phyloP scores from a whole-genome alignment of 2,329 filamentous ascomycete species.

The Dactylellina parvicollis region DNA sequence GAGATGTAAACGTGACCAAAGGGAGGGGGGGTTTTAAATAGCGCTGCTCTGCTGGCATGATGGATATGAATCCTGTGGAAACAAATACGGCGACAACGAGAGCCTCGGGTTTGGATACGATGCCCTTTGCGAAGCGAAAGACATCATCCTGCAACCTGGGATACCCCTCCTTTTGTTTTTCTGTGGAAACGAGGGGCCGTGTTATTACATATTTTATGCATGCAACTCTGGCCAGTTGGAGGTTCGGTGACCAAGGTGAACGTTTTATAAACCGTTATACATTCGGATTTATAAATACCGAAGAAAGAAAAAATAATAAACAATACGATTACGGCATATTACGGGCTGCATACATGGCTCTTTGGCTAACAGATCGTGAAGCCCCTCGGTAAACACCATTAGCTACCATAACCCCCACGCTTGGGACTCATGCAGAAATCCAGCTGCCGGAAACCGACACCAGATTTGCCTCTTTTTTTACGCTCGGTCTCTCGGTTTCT shows the following conservation, averaged over 20 bases:
- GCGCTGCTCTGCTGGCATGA: too few relatives aligned
- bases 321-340: neutral
- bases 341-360: too few relatives aligned
- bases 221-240: too few relatives aligned
- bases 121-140: neutral
- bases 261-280: constrained; percentile 31
- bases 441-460: constrained; percentile 35
- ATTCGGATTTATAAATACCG: constrained; percentile 45
- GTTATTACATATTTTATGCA: constrained; percentile 26
- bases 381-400: neutral
- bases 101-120: constrained; percentile 4
- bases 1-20: neutral
- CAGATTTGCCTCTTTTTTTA: constrained; percentile 10
- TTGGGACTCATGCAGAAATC: neutral
- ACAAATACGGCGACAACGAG: constrained; percentile 19
- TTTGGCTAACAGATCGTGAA: too few relatives aligned
- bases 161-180: constrained; percentile 26
- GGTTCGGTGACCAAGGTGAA: neutral
- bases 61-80: constrained; percentile 12
- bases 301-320: neutral
- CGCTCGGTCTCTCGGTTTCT: neutral
- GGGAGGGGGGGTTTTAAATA: neutral
- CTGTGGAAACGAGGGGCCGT: constrained; percentile 15
- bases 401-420: constrained; percentile 26
- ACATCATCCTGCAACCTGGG: neutral